These are phyloP conservation scores for Zalaria obscura DNA, from an alignment of 2,329 filamentous ascomycete genomes.

Conservation along the genomic window DNA sequence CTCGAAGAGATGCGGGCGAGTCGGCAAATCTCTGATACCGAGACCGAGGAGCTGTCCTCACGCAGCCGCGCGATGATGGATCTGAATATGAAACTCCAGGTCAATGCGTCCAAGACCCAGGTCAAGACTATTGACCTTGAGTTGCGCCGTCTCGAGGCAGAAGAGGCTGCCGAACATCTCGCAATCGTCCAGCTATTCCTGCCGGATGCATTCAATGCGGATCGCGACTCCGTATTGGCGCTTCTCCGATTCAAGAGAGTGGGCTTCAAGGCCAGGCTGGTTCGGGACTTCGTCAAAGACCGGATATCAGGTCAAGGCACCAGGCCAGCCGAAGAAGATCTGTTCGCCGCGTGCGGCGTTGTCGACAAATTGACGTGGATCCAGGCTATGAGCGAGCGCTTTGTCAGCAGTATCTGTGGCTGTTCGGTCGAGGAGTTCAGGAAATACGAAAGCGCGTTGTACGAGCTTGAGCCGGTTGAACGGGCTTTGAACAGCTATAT, in stretches of 20 bases:
- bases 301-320: conserved; percentile 53
- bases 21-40: conserved; percentile 80
- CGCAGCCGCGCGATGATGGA: conserved; percentile 93
- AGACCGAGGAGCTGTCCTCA: conserved; percentile 78
- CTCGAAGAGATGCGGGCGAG: conserved; percentile 86
- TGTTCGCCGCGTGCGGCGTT: conserved; percentile 67
- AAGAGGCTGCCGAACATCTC: conserved; percentile 78
- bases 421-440: conserved; percentile 69
- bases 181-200: conserved; percentile 81
- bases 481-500: conserved; percentile 79
- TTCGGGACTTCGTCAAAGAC: conserved; percentile 68
- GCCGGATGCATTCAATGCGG: conserved; percentile 66
- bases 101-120: conserved; percentile 80
- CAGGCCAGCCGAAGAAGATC: conserved; percentile 60
- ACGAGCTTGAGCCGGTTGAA: conserved; percentile 86
- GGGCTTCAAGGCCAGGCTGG: conserved; percentile 71
- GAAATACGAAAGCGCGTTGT: conserved; percentile 63
- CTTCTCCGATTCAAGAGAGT: conserved; percentile 79
- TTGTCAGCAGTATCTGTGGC: conserved; percentile 64
- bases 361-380: conserved; percentile 80
- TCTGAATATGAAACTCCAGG: conserved; percentile 84
- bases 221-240: conserved; percentile 76
- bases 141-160: conserved; percentile 69
- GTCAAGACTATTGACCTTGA: conserved; percentile 91
- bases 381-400: conserved; percentile 67